Evolutionary conservation across 2,329 filamentous ascomycete genomes (phyloP).

Genomic region (Paraconiothyrium brasiliense): DNA sequence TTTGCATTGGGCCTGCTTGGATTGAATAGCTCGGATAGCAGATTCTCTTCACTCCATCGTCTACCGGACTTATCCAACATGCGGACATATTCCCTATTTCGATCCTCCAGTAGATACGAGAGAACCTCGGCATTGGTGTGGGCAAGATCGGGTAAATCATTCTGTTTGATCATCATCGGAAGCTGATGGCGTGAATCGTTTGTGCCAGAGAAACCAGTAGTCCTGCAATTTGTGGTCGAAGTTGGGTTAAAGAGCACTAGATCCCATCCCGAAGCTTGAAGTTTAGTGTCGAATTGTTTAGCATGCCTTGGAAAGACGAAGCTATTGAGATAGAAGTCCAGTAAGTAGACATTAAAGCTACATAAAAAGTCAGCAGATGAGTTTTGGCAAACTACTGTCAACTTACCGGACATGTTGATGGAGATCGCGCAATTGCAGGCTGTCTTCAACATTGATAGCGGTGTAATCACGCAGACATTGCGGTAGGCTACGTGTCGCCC

Average conservation of each 20-base stretch:
- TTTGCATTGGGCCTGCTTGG: conserved; percentile 21
- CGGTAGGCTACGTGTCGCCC: conserved; percentile 60
- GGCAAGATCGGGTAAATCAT: conserved; percentile 64
- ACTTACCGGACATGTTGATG: conserved; percentile 29
- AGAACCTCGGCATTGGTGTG: conserved; percentile 73
- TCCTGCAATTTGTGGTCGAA: conserved; percentile 46
- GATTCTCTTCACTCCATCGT: conserved; percentile 56
- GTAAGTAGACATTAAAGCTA: conserved; percentile 59
- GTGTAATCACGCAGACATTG: conserved; percentile 62
- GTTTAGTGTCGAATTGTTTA: conserved; percentile 70
- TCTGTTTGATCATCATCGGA: conserved; percentile 69
- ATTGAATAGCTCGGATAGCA: conserved; percentile 55
- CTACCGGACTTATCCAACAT: conserved; percentile 40
- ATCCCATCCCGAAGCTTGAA: conserved; percentile 75
- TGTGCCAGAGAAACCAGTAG: conserved; percentile 77
- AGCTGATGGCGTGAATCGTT: conserved; percentile 71
- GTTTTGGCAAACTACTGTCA: not conserved
- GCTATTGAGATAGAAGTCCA: conserved; percentile 73
- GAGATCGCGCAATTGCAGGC: conserved; percentile 58
- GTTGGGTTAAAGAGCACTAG: conserved; percentile 59
- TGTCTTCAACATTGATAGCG: conserved; percentile 68
- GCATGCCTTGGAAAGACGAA: conserved; percentile 73
- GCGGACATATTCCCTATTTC: conserved; percentile 61
- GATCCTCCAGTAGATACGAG: conserved; percentile 62
- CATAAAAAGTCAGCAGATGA: conserved; percentile 39